Evolutionary conservation across 2,329 filamentous ascomycete genomes (phyloP), one percentile per base, ranked within the genome.

Genomic region (Hymenoscyphus albidus): DNA sequence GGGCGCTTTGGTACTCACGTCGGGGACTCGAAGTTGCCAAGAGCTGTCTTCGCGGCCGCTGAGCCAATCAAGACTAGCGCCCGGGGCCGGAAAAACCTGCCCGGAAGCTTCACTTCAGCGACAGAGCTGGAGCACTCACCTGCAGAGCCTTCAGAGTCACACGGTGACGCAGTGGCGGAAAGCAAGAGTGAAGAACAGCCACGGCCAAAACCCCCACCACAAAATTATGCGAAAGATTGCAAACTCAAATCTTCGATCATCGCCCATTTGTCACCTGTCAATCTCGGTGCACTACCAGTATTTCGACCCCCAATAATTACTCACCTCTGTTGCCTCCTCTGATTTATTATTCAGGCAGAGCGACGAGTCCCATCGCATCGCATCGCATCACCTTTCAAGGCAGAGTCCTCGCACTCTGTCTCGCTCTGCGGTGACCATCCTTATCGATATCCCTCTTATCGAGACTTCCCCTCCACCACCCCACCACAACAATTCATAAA

Each of bases 381-480:
- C 13, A 9, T 12, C n/a, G 6, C n/a, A 6, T 22, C 13, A 9
- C n/a, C 18, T 48, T 51, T 22, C 44, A 16, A 13, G 39, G 18
- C 13, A 32, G n/a, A 27, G 5, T 42, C 31, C 27, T 42, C 14
- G 35, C 42, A 13, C 32, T 22, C n/a, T n/a, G 42, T 14, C 42
- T 44, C 16, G 42, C 27, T 27, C 27, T 27, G 27, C 27, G 42
- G 42, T n/a, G 42, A 44, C 42, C 42, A 9, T 51, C 22, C 61
- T 62, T 62, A 62, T 62, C 61, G 55, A 58, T 61, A 14, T 60
- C 32, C 55, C 62, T 62, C 58, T 54, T 58, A 61, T 62, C 64
- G 55, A 40, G 6, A 40, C n/a, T 22, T 9, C 14, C 22, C 40
- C 22, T 58, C 55, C 16, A 32, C 32, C 32, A 13, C 32, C 22